Evolutionary conservation across 1,139 yeast species (phyloP).

Genomic region (Diutina ranongensis): DNA sequence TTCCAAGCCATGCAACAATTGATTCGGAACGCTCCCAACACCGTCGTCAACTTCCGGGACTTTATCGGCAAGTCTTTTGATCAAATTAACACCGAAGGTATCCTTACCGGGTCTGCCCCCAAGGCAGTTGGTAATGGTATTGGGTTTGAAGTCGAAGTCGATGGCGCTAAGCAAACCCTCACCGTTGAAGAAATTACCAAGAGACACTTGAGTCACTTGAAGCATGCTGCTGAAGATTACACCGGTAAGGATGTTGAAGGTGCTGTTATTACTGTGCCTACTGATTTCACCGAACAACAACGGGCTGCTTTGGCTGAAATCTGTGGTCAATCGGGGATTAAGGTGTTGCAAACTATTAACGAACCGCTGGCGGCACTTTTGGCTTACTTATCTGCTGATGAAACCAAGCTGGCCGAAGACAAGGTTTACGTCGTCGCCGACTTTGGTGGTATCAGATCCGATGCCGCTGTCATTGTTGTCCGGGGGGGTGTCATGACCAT

Average conservation of each 20-base stretch:
- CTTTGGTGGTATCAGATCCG: constrained; percentile 94
- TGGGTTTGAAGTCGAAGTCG: constrained; percentile 47
- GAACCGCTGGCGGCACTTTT: constrained; percentile 92
- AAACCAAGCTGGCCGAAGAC: constrained; percentile 51
- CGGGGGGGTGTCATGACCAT: constrained; percentile 92
- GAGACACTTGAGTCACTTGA: constrained; percentile 76
- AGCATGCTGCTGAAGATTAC: constrained; percentile 86
- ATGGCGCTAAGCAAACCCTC: constrained; percentile 35
- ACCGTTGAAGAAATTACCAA: constrained; percentile 68
- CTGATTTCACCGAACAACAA: constrained; percentile 71
- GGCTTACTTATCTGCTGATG: constrained; percentile 49
- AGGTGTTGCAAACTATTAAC: constrained; percentile 76
- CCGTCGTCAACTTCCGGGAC: constrained; percentile 89
- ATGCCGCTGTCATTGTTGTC: constrained; percentile 86
- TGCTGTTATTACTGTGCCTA: constrained; percentile 84
- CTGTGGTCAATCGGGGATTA: constrained; percentile 63
- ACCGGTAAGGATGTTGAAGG: constrained; percentile 75
- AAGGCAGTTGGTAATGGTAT: constrained; percentile 53
- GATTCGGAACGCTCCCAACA: constrained; percentile 79
- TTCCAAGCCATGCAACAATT: constrained; percentile 91
- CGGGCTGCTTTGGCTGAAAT: constrained; percentile 51
- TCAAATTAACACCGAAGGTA: constrained; percentile 49
- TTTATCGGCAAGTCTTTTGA: constrained; percentile 68
- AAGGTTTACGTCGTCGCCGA: constrained; percentile 88
- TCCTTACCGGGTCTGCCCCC: constrained; percentile 63